phyloP scores from a whole-genome alignment of 2,329 filamentous ascomycete genomes.

The Akanthomyces lecanii region DNA sequence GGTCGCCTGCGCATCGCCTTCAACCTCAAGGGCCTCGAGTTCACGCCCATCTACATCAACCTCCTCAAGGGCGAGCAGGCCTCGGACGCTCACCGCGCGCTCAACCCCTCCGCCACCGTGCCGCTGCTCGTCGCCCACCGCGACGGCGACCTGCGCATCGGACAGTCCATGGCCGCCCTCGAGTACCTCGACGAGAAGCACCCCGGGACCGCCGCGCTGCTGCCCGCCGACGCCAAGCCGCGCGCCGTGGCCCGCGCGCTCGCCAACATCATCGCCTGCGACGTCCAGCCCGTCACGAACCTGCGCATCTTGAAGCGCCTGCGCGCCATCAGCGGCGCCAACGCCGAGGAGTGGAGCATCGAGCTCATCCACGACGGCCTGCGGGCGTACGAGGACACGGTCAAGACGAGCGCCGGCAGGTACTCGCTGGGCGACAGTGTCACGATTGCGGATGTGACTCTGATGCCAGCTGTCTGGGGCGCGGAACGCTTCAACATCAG shows the following conservation, averaged over 20 bases:
- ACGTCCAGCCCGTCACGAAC: constrained; percentile 60
- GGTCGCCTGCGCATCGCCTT: constrained; percentile 58
- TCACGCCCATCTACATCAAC: constrained; percentile 46
- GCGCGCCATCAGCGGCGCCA: constrained; percentile 36
- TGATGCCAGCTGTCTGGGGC: constrained; percentile 56
- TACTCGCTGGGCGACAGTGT: constrained; percentile 54
- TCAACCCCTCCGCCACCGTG: constrained; percentile 52
- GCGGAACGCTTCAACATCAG: constrained; percentile 53
- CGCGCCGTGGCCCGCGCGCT: constrained; percentile 52
- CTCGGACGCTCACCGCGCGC: constrained; percentile 38
- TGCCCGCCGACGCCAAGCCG: constrained; percentile 40
- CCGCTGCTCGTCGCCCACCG: constrained; percentile 46
- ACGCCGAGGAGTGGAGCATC: constrained; percentile 45
- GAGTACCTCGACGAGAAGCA: constrained; percentile 58
- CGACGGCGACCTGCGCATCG: constrained; percentile 37
- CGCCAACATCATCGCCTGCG: constrained; percentile 49
- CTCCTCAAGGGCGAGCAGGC: constrained; percentile 51
- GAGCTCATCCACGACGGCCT: constrained; percentile 50
- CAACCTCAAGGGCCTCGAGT: constrained; percentile 49
- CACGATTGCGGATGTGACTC: constrained; percentile 54
- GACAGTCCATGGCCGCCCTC: constrained; percentile 56
- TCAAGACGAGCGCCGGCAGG: constrained; percentile 36
- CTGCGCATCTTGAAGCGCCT: constrained; percentile 48
- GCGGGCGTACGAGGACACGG: constrained; percentile 50
- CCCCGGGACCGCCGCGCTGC: constrained; percentile 36